phyloP scores from a whole-genome alignment of 768 basidiomycete genomes.

The Rhizopogon sp. region DNA sequence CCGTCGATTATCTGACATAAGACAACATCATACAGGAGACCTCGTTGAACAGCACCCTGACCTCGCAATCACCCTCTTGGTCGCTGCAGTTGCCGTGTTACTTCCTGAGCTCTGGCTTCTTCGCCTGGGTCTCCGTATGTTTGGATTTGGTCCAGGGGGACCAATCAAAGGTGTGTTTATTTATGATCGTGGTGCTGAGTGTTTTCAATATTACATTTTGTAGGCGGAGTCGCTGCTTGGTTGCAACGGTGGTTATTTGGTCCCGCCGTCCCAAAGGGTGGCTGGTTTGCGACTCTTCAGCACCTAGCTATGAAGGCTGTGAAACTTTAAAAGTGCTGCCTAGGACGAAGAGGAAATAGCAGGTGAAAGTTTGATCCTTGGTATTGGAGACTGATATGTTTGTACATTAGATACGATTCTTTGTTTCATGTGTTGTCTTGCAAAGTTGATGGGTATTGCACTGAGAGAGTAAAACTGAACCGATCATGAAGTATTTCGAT shows the following conservation, averaged over 20 bases:
- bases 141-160: conserved; percentile 33
- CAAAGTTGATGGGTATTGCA: no score
- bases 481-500: no score
- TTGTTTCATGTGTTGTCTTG: no score
- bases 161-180: conserved; percentile 25
- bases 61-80: conserved; percentile 11
- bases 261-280: no score
- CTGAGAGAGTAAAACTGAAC: no score
- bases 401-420: no score
- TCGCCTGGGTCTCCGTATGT: conserved; percentile 25
- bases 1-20: background rate
- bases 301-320: no score
- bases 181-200: background rate
- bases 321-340: no score
- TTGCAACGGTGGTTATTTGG: background rate
- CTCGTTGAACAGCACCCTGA: conserved; percentile 31
- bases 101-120: conserved; percentile 28
- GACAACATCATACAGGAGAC: conserved; percentile 20
- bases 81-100: conserved; percentile 9
- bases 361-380: no score
- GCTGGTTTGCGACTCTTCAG: no score
- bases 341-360: no score
- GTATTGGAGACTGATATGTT: no score
- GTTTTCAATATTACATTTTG: background rate
- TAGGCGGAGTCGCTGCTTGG: background rate